Evolutionary conservation across 2,329 filamentous ascomycete genomes (phyloP).

Genomic region (Aspergillus caelatus): DNA sequence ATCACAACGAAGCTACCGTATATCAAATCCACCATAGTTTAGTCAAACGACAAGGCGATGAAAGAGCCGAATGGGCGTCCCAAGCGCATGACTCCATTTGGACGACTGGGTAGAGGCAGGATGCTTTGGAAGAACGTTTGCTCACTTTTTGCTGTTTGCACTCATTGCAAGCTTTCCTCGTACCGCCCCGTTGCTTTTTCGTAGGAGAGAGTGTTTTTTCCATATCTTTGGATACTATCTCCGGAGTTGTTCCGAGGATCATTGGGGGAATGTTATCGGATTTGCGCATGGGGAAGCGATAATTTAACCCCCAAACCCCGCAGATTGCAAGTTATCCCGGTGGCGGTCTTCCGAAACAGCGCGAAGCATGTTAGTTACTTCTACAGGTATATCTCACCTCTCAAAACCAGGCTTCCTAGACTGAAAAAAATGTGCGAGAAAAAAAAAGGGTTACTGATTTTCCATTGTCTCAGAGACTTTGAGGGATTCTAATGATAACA

Average conservation of each 20-base stretch:
- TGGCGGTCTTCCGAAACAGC: not conserved
- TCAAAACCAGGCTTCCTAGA: not conserved
- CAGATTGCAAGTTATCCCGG: not conserved
- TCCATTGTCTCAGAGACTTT: not conserved
- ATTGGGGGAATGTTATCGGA: constrained; percentile 31
- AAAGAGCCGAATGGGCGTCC: not conserved
- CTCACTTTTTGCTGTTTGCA: constrained; percentile 69
- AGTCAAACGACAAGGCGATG: constrained; percentile 17
- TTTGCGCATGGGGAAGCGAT: constrained; percentile 21
- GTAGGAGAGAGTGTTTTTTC: constrained; percentile 50
- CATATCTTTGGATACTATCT: constrained; percentile 39
- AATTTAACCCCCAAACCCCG: not conserved
- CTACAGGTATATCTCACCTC: not conserved
- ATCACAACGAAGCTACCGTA: constrained; percentile 63
- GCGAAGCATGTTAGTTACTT: not conserved
- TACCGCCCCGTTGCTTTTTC: constrained; percentile 45
- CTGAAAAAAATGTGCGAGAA: not conserved
- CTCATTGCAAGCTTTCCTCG: constrained; percentile 64
- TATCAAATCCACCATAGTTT: constrained; percentile 7
- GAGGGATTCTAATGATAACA: not conserved
- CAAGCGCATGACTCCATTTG: not conserved
- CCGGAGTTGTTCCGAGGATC: constrained; percentile 39
- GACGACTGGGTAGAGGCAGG: constrained; percentile 2
- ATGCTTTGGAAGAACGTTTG: constrained; percentile 14
- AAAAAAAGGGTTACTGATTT: not conserved